Evolutionary conservation across 768 basidiomycete genomes (phyloP), one percentile per base, ranked within the genome.

Genomic region (Gelatoporia subvermispora): DNA sequence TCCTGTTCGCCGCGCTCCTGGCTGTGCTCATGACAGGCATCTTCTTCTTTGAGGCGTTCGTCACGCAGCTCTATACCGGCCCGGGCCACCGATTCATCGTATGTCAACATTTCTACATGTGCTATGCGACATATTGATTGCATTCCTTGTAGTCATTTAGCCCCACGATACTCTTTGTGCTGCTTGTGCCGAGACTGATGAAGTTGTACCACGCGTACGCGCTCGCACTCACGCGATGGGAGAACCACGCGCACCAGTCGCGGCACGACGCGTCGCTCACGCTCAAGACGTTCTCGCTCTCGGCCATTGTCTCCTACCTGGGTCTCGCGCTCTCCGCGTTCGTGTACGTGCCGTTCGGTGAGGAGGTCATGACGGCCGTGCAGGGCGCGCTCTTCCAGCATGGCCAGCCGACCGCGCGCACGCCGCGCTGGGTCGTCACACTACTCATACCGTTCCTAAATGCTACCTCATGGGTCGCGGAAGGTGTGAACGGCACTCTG

Each of bases 261-360:
- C 79, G 80, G 2, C 81, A 91, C 62, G 79, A 82, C 49, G 78
- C 81, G 7, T 90, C 88, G 16, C 75, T 96, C 21, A 93, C 93
- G 15, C 72, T 88, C 62, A 99, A 97, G 67, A 87, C 89, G 2
- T 99, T 98, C 62, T 81, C 86, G 1, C 76, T 98, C 46, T 85
- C 86, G 25, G 83, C 88, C 0, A 79, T 97, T 60, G 92, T 94
- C 17, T 88, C 95, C 0, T 97, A 94, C 63, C 82, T 93, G 43
- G 87, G 88, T 35, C 78, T 99, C n/a, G 83, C 80, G 5, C 80
- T 98, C 15, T 91, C 87, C n/a, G 93, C 94, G 15, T 97, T 93
- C 61, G 79, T 96, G 43, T 99, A 98, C 63, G 89, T 95, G 3
- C 93, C 93, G 0, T 96, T 94, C 54, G 93, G 93, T 23, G 86